Evolutionary conservation across 2,329 filamentous ascomycete genomes (phyloP).

Genomic region (Zalaria sp.): DNA sequence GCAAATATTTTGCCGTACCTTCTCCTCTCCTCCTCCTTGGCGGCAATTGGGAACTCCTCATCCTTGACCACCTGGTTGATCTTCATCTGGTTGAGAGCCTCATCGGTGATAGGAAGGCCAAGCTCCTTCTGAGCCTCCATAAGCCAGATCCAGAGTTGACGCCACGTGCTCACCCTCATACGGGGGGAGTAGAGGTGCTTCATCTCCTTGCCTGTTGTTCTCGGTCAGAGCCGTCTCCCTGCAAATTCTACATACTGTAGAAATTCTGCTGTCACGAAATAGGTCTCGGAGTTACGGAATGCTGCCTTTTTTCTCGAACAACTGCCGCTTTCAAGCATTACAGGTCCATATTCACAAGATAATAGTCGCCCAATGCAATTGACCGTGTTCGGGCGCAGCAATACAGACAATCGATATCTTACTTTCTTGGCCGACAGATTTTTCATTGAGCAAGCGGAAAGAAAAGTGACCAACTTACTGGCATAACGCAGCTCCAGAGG

Average conservation of each 20-base stretch:
- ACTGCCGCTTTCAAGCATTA: too few species aligned
- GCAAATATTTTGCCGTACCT: conserved; percentile 3
- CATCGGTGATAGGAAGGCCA: conserved; percentile 59
- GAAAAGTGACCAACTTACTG: conserved; percentile 4
- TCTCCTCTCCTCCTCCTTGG: conserved; percentile 33
- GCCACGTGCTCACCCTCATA: conserved; percentile 63
- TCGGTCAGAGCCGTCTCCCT: too few species aligned
- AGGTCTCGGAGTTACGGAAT: too few species aligned
- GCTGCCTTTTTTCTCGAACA: too few species aligned
- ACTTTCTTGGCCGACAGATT: too few species aligned
- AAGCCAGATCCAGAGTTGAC: conserved; percentile 72
- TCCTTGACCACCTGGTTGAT: conserved; percentile 30
- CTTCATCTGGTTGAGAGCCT: conserved; percentile 37
- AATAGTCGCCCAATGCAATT: too few species aligned
- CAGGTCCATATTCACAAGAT: too few species aligned
- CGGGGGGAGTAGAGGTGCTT: conserved; percentile 65
- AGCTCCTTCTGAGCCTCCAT: conserved; percentile 73
- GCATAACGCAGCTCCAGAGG: conserved; percentile 10
- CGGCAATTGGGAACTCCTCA: conserved; percentile 32
- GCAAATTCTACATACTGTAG: too few species aligned
- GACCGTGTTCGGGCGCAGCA: too few species aligned
- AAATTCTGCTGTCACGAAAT: too few species aligned
- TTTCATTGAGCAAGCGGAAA: too few species aligned
- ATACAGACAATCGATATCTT: too few species aligned
- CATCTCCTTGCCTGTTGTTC: conserved; percentile 44